A percentile compares a stretch with the other conserved stretches of the same genome.
phyloP scores from a whole-genome alignment of 306 rosid species.

The Gleditsia sinensis region DNA sequence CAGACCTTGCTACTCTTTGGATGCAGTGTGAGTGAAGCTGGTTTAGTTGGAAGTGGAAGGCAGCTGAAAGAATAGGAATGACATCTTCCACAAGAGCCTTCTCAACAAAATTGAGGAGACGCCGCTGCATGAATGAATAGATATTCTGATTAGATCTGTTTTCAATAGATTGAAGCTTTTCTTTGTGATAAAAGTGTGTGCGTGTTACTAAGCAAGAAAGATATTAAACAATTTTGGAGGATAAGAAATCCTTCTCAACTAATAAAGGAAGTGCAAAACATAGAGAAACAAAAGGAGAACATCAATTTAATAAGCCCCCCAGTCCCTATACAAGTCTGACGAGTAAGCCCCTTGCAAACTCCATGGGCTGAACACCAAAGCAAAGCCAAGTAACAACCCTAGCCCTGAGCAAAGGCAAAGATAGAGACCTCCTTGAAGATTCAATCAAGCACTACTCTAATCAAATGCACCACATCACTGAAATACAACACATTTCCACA shows the following conservation, averaged over 20 bases:
- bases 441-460: background rate
- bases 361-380: background rate
- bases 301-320: background rate
- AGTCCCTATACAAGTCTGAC: no score
- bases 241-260: background rate
- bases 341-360: background rate
- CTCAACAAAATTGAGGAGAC: constrained; percentile 73
- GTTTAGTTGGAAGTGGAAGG: constrained; percentile 61
- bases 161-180: background rate
- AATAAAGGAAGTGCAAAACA: background rate
- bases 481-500: no score
- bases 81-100: constrained; percentile 89
- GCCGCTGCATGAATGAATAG: constrained; percentile 63
- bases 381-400: background rate
- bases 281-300: background rate
- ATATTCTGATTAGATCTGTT: constrained; percentile 28
- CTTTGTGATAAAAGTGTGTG: background rate
- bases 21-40: constrained; percentile 66
- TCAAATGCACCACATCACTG: no score
- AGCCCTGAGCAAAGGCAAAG: background rate
- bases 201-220: background rate
- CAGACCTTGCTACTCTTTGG: constrained; percentile 69
- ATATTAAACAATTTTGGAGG: background rate
- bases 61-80: constrained; percentile 70
- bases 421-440: background rate